Evolutionary conservation across 352 stramenopile species (phyloP), one percentile per base, ranked within the genome.

Genomic region (Phytophthora pistaciae): DNA sequence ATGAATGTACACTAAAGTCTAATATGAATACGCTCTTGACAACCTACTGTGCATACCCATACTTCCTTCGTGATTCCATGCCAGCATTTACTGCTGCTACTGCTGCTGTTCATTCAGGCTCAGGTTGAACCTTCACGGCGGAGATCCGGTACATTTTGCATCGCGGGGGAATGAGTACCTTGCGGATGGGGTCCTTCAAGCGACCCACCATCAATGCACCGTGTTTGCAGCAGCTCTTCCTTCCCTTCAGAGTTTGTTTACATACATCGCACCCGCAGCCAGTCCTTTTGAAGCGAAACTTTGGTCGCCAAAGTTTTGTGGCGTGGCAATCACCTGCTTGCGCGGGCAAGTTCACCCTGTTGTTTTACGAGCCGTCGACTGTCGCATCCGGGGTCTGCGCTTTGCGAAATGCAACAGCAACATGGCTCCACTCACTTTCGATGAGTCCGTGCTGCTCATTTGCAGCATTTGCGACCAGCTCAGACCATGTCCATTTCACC

Each of bases 1-100:
- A 48, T 66, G 66, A 62, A 48, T 66, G 66, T 73, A 74, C 36
- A 60, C 44, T 65, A 66, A 63, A 57, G 33, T 52, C 20, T 56
- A 67, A 68, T 68, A 63, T 52, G 25, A 55, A 63, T 27, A 59
- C 38, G 20, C 46, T 56, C 31, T 21, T 66, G 56, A 56, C 54
- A 69, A 65, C 36, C 33, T 36, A 18, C 20, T 21, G n/a, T 27
- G 8, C 44, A 25, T 52, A 21, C 13, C 13, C 5, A n/a, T 21
- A 52, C 44, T 33, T 33, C 6, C 29, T 33, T 33, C 29, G 29
- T 33, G 29, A 1, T 33, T 33, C 8, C 29, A 33, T 1, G 29
- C 29, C 29, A 2, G 29, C 7, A 33, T 5, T 44, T 14, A 2
- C 38, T 44, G 14, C 36, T 14, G 8, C 13, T 42, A 14, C 36